Conservation (phyloP, 805 yeast species). For the Metschnikowia kofuensis region DNA sequence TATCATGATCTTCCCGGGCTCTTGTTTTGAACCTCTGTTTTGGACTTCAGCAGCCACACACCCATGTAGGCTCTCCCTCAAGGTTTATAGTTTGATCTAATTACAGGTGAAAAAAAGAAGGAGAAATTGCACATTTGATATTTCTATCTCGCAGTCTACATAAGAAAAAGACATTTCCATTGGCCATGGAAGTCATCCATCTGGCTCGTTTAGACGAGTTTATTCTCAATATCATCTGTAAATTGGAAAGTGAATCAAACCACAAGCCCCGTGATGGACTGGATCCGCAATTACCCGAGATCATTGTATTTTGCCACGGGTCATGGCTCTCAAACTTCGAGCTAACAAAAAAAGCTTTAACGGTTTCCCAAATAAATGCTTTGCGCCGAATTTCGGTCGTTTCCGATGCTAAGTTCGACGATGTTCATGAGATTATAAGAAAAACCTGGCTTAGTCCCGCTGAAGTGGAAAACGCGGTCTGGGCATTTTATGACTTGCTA, state of each 20-base stretch:
- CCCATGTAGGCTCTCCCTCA: too few species aligned
- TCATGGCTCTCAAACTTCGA: not conserved
- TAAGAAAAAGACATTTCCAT: not conserved
- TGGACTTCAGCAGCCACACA: too few species aligned
- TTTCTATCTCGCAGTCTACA: too few species aligned
- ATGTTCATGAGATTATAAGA: not conserved
- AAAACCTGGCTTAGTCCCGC: constrained; percentile 1
- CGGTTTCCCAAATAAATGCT: constrained; percentile 1
- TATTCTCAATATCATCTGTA: not conserved
- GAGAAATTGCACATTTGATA: too few species aligned
- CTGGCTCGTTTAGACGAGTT: constrained; percentile 1
- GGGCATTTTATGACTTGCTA: constrained; percentile 7
- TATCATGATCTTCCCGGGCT: too few species aligned
- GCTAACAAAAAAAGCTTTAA: not conserved
- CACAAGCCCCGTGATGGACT: not conserved
- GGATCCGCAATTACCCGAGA: not conserved
- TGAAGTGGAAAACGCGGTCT: not conserved
- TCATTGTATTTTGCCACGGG: constrained; percentile 3
- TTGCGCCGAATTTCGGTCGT: not conserved
- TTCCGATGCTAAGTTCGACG: not conserved
- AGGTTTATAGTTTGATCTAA: too few species aligned
- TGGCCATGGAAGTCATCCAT: not conserved
- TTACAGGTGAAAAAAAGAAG: too few species aligned
- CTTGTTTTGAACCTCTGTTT: too few species aligned
- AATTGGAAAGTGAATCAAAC: not conserved